Conservation (phyloP, 2,329 filamentous ascomycete species). For the Microdochium nivale region DNA sequence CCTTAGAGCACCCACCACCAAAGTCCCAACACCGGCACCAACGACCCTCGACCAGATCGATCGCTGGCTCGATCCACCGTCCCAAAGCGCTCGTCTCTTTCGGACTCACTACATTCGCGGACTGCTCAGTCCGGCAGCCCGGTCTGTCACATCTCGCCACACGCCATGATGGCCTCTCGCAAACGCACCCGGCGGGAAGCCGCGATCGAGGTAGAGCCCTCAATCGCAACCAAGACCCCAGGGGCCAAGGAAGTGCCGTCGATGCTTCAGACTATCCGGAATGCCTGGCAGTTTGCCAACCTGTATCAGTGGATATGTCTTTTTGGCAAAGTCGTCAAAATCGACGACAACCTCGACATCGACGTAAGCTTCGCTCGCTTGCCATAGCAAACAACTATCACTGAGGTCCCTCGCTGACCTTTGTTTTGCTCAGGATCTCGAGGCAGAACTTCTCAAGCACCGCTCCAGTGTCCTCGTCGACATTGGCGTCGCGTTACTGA, state of each 20-base stretch:
- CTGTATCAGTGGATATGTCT: constrained; percentile 88
- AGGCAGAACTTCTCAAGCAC: constrained; percentile 78
- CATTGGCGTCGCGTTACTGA: constrained; percentile 79
- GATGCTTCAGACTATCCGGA: constrained; percentile 62
- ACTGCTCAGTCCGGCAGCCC: no score
- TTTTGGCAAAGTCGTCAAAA: constrained; percentile 83
- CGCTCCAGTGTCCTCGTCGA: constrained; percentile 66
- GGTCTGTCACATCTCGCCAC: background rate
- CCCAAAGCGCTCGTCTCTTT: no score
- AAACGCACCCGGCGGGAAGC: constrained; percentile 39
- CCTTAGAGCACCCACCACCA: no score
- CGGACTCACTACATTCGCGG: no score
- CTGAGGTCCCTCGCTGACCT: background rate
- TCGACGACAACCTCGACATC: constrained; percentile 80
- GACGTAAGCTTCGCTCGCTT: constrained; percentile 52
- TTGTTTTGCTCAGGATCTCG: constrained; percentile 59
- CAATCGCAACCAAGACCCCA: constrained; percentile 10
- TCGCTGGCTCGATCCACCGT: no score
- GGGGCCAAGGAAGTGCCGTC: constrained; percentile 15
- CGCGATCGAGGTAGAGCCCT: constrained; percentile 18
- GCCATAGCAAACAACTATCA: background rate
- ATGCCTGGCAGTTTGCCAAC: constrained; percentile 93
- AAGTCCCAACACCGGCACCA: no score
- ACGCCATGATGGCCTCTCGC: constrained; percentile 34
- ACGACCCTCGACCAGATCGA: no score